Conservation (phyloP, 2,329 filamentous ascomycete species). For the Cadophora sp. region DNA sequence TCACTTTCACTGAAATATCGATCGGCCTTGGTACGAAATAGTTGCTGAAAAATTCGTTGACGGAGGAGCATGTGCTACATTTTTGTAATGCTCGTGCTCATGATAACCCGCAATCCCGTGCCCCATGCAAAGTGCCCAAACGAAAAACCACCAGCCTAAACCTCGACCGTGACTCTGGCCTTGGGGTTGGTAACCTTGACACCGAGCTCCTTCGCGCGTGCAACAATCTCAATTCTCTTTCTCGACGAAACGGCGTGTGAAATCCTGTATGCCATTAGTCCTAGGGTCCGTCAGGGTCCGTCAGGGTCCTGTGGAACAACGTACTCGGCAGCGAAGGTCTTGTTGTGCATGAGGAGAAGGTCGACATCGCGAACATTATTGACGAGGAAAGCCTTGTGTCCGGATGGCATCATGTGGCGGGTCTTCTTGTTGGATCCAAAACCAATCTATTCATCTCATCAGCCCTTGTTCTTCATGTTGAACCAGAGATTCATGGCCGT, state of each 20-base stretch:
- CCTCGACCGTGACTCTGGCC: conserved; percentile 98
- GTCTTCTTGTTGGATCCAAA: conserved; percentile 99
- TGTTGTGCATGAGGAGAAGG: conserved; percentile 99
- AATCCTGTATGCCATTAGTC: conserved; percentile 71
- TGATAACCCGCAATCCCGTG: conserved; percentile 43
- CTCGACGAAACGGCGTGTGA: conserved; percentile 96
- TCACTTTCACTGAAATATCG: conserved; percentile 12
- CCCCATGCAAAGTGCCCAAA: conserved; percentile 44
- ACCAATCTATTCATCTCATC: conserved; percentile 73
- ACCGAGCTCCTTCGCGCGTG: conserved; percentile 95
- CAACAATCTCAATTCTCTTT: conserved; percentile 98
- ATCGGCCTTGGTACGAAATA: conserved; percentile 5
- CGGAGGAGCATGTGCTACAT: conserved; percentile 44
- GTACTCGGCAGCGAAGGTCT: conserved; percentile 98
- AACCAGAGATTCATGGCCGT: conserved; percentile 21
- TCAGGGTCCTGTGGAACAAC: conserved; percentile 47
- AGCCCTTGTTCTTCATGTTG: conserved; percentile 30
- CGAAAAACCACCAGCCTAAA: conserved; percentile 55
- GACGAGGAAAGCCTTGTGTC: conserved; percentile 99
- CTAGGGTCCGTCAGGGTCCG: no score
- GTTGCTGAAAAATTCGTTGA: conserved; percentile 42
- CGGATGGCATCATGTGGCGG: conserved; percentile 96
- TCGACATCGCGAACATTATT: conserved; percentile 96
- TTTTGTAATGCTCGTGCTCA: conserved; percentile 41
- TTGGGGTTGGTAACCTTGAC: conserved; percentile 99